Evolutionary conservation across 495 filamentous ascomycete species (phyloP).

Genomic region (Lasiosphaeriaceae sp.): DNA sequence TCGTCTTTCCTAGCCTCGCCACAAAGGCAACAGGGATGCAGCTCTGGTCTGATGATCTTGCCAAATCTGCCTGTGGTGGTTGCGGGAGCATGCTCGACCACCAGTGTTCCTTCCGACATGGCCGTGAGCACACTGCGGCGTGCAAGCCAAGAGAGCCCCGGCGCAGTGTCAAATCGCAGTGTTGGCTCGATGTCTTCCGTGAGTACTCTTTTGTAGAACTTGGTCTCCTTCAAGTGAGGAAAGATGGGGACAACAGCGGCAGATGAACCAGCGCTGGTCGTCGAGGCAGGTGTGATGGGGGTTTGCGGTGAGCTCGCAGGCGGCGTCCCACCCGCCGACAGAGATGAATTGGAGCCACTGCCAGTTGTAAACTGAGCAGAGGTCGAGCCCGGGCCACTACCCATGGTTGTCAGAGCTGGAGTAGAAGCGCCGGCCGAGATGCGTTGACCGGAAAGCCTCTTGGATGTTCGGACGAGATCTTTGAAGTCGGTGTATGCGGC

Average conservation of each 20-base stretch:
- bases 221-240: conserved; percentile 71
- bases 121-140: conserved; percentile 75
- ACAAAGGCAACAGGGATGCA: conserved; percentile 80
- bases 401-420: conserved; percentile 39
- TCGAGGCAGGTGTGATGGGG: conserved; percentile 48
- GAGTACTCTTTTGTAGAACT: conserved; percentile 86
- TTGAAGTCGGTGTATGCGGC: conserved; percentile 80
- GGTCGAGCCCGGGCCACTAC: conserved; percentile 43
- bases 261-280: conserved; percentile 42
- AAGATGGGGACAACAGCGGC: conserved; percentile 22
- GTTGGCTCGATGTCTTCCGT: conserved; percentile 94
- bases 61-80: conserved; percentile 35
- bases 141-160: conserved; percentile 89
- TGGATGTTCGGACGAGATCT: conserved; percentile 66
- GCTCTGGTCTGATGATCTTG: conserved; percentile 53
- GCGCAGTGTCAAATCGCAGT: conserved; percentile 79
- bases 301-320: conserved; percentile 45
- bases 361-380: conserved; percentile 25
- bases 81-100: conserved; percentile 80
- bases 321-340: conserved; percentile 35
- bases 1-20: conserved; percentile 73
- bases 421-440: conserved; percentile 10
- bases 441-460: conserved; percentile 43
- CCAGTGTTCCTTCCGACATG: conserved; percentile 79
- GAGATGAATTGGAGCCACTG: conserved; percentile 40